These are phyloP conservation scores for Pseudomonodictys pantanalensis DNA, from an alignment of 495 filamentous ascomycete species.

Conservation along the genomic window DNA sequence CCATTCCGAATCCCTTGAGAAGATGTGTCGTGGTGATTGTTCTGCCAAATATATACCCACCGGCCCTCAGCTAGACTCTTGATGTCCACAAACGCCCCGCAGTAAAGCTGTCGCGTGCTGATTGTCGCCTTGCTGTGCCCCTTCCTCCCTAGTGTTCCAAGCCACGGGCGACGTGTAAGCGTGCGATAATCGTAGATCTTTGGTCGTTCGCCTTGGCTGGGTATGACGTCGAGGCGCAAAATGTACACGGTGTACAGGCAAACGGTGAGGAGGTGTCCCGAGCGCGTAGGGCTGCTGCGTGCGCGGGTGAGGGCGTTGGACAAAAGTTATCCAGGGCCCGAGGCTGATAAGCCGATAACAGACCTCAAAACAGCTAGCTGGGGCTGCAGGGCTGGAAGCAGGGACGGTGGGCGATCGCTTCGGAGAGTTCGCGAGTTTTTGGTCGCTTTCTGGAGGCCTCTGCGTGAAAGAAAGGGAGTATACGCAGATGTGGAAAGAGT, in stretches of 20 bases:
- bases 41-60: too few species aligned
- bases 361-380: not conserved
- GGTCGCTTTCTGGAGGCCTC: not conserved
- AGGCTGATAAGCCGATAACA: not conserved
- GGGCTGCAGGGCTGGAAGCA: not conserved
- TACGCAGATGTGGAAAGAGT: too few species aligned
- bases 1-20: too few species aligned
- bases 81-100: too few species aligned
- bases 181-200: not conserved
- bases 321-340: not conserved
- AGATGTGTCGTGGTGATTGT: too few species aligned
- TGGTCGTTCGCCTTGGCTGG: not conserved
- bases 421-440: not conserved
- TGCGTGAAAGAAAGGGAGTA: too few species aligned
- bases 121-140: not conserved
- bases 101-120: not conserved
- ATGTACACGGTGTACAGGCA: too few species aligned
- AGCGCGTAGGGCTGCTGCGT: not conserved
- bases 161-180: not conserved
- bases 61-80: too few species aligned
- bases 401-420: not conserved
- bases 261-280: too few species aligned
- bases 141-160: not conserved
- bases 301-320: not conserved
- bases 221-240: not conserved